These are phyloP conservation scores for Tylopilus sp. DNA, from an alignment of 1,284 basidiomycete genomes.

Conservation along the genomic window DNA sequence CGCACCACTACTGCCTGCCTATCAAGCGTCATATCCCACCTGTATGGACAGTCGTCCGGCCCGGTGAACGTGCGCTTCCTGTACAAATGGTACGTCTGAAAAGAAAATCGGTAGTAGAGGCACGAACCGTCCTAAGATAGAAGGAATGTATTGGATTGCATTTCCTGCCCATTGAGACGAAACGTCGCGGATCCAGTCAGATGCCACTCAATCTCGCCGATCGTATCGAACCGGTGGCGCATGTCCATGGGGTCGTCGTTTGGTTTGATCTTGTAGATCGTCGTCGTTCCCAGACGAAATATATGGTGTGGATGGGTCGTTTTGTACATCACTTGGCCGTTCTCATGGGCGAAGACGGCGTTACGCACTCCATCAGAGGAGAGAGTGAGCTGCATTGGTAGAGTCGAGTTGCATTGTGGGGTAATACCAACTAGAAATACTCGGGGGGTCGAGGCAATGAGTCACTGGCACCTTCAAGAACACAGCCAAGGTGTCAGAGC, in stretches of 20 bases:
- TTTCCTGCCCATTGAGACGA: slow-evolving; percentile 14
- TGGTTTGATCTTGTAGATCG: slow-evolving; percentile 24
- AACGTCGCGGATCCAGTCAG: slow-evolving; percentile 24
- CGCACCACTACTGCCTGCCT: slow-evolving; percentile 19
- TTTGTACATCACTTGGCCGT: slow-evolving; percentile 29
- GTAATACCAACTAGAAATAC: no score
- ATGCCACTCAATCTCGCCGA: slow-evolving; percentile 30
- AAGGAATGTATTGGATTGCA: slow-evolving; percentile 27
- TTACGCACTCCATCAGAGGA: slow-evolving; percentile 22
- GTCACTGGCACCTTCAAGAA: no score
- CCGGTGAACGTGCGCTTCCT: slow-evolving; percentile 34
- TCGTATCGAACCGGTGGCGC: slow-evolving; percentile 24
- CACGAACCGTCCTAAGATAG: slow-evolving; percentile 28
- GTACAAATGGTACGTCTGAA: neutral
- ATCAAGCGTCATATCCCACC: slow-evolving; percentile 25
- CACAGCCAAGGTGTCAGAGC: no score
- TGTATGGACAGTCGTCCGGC: slow-evolving; percentile 22
- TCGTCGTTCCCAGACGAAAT: slow-evolving; percentile 21
- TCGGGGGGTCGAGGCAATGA: no score
- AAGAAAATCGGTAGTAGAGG: no score
- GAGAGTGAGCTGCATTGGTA: slow-evolving; percentile 22
- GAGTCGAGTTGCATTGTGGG: no score
- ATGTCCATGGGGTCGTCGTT: slow-evolving; percentile 27
- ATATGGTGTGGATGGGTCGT: slow-evolving; percentile 19
- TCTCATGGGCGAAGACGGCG: slow-evolving; percentile 18